phyloP scores from a whole-genome alignment of 2,329 filamentous ascomycete species.

The Paraphaeosphaeria sporulosa region DNA sequence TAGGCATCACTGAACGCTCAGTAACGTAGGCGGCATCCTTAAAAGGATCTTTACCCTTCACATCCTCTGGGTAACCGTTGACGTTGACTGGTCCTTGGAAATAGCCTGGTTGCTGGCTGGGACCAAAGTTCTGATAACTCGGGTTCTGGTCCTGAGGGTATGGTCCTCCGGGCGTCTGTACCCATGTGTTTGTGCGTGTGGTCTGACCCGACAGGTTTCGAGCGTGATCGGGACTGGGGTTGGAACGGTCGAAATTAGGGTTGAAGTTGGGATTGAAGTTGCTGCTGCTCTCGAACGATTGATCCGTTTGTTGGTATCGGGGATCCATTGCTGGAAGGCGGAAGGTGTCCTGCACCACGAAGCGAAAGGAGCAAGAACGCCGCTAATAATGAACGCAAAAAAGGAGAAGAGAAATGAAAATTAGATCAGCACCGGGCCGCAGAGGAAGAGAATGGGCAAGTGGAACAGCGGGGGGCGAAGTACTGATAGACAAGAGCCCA shows the following conservation, averaged over 20 bases:
- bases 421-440: too few relatives aligned
- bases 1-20: conserved; percentile 22
- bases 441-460: conserved; percentile 20
- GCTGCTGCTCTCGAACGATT: conserved; percentile 34
- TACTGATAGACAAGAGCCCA: conserved; percentile 34
- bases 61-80: conserved; percentile 38
- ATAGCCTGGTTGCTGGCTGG: conserved; percentile 24
- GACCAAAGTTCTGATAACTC: conserved; percentile 1
- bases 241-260: conserved; percentile 28
- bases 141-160: conserved; percentile 20
- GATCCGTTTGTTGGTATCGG: conserved; percentile 36
- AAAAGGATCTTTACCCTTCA: conserved; percentile 28
- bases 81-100: conserved; percentile 30
- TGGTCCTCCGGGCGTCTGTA: conserved; percentile 33
- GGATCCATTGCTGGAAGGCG: conserved; percentile 38
- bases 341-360: conserved; percentile 43
- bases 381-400: conserved; percentile 23
- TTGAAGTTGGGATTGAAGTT: conserved; percentile 33
- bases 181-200: conserved; percentile 39
- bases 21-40: conserved; percentile 18
- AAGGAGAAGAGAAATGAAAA: conserved; percentile 18
- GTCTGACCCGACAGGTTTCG: conserved; percentile 29
- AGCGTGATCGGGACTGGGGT: not conserved
- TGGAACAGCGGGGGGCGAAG: conserved; percentile 27
- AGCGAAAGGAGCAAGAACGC: conserved; percentile 27